Evolutionary conservation across 805 yeast species (phyloP).

Genomic region (Candida morakotiae): DNA sequence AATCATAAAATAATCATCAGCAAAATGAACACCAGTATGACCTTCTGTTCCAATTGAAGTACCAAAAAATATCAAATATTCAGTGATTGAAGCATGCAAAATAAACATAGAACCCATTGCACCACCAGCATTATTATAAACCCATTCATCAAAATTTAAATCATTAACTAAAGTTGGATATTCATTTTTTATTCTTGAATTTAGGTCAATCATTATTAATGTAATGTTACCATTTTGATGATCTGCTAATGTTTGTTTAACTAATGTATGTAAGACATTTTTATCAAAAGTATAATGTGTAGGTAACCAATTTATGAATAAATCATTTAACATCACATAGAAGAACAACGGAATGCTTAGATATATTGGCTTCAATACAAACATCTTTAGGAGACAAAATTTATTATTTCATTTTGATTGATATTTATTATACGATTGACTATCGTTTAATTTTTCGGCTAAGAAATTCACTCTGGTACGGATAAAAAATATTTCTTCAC

Average conservation of each 20-base stretch:
- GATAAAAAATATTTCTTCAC: too few relatives aligned
- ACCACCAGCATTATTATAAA: constrained; percentile 96
- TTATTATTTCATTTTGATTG: too few relatives aligned
- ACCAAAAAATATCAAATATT: constrained; percentile 89
- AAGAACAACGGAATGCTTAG: constrained; percentile 15
- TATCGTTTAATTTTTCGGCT: too few relatives aligned
- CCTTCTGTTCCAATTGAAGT: constrained; percentile 94
- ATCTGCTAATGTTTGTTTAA: constrained; percentile 47
- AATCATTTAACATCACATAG: constrained; percentile 24
- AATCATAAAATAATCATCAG: constrained; percentile 95
- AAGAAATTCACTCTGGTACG: too few relatives aligned
- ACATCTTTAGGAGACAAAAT: too few relatives aligned
- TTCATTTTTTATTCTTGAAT: constrained; percentile 49
- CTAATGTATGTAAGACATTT: constrained; percentile 52
- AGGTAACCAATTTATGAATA: constrained; percentile 62
- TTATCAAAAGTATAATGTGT: constrained; percentile 67
- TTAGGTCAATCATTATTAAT: constrained; percentile 57
- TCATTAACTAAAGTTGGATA: constrained; percentile 73
- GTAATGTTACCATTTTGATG: constrained; percentile 60
- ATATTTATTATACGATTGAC: too few relatives aligned
- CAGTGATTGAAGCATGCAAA: constrained; percentile 89
- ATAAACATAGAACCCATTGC: constrained; percentile 97
- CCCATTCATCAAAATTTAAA: constrained; percentile 79
- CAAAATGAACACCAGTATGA: constrained; percentile 91
- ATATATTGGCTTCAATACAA: background rate